Percentiles rank a stretch among this genome's conserved stretches.
These are phyloP conservation scores for Elaeagnus macrophylla DNA, from an alignment of 306 rosid species.

Conservation along the genomic window DNA sequence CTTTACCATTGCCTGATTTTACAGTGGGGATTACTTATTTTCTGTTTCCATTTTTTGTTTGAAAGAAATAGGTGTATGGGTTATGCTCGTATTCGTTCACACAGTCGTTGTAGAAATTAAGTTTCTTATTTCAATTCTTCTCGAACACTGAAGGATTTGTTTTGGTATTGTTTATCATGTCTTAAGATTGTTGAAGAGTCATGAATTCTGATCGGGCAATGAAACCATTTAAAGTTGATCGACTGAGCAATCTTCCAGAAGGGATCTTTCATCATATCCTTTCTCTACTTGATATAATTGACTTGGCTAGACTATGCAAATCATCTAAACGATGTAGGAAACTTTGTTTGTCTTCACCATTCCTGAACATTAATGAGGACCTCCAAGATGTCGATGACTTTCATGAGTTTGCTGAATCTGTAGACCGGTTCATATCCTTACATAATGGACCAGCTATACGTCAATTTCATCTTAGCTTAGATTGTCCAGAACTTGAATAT, in stretches of 20 bases:
- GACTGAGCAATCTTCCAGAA: neutral
- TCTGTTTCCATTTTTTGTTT: too few species aligned
- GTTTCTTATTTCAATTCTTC: too few species aligned
- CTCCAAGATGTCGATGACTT: neutral
- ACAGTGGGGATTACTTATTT: too few species aligned
- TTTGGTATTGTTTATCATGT: too few species aligned
- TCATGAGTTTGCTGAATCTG: too few species aligned
- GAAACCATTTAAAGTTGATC: neutral
- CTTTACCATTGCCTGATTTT: too few species aligned
- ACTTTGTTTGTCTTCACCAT: neutral
- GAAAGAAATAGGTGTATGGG: too few species aligned
- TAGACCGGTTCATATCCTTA: neutral
- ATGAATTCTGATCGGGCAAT: too few species aligned
- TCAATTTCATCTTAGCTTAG: neutral
- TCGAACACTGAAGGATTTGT: too few species aligned
- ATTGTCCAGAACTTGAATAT: neutral
- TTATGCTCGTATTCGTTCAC: too few species aligned
- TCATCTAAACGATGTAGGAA: neutral
- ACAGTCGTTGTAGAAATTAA: too few species aligned
- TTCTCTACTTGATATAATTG: neutral
- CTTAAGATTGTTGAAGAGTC: too few species aligned
- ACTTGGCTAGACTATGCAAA: neutral
- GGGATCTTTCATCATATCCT: neutral
- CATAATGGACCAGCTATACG: neutral
- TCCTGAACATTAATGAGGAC: neutral